Evolutionary conservation across 495 filamentous ascomycete genomes (phyloP), one percentile per base, ranked within the genome.

Genomic region (Beverwykella pulmonaria): DNA sequence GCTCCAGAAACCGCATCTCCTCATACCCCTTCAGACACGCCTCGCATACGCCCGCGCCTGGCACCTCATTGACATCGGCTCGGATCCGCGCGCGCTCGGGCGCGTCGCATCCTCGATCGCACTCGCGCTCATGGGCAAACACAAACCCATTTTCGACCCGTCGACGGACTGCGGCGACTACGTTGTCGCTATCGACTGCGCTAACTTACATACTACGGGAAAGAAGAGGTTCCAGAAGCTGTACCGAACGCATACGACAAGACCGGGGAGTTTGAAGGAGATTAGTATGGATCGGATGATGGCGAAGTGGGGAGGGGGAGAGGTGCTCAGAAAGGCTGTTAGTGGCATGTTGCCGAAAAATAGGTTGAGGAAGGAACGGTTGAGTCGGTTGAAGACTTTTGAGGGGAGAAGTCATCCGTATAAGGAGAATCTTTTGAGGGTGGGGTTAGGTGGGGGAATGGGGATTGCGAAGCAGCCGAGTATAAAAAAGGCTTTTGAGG

Each of bases 311-410:
- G 94, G 94, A 61, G 94, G 94, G 68, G 92, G 89, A 39, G 94
- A 98, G 86, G 90, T 98, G 57, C 77, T 98, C 76, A 83, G 92
- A 67, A 90, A 90, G 77, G 94, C 94, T 12, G 94, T 98, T 25
- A 88, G 87, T 75, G 94, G 94, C 58, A 98, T 98, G 94, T 77
- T 98, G 80, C 94, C 94, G 52, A 98, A 98, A 89, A 98, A 98
- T 79, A 78, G 92, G 69, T 79, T 98, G 71, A 82, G 92, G 73
- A 90, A 94, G 75, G 87, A 89, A 79, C 77, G 95, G 64, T 77
- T 98, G 80, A 90, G 85, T n/a, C 81, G 94, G 71, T 78, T 98
- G 75, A 98, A 96, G 85, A 92, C 90, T 22, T 98, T 97, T 78
- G 94, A 98, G 79, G 92, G 94, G 22, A 82, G 87, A 39, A 84